Evolutionary conservation across 139 green algal species (phyloP).

Genomic region (Micractinium sp.): DNA sequence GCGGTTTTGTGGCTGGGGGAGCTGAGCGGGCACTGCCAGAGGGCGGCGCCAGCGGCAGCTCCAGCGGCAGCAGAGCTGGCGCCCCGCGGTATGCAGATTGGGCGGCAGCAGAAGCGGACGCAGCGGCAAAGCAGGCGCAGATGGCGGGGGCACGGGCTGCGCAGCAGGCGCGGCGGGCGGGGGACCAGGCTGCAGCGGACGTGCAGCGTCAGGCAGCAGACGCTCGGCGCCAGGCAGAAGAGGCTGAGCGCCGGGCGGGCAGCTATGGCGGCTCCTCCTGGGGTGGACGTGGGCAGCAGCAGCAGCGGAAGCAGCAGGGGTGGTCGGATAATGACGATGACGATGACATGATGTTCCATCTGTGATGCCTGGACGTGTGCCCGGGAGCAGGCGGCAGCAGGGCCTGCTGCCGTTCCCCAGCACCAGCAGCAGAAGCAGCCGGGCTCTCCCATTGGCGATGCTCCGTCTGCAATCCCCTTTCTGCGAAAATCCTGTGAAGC

Average conservation of each 20-base stretch:
- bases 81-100: background rate
- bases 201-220: background rate
- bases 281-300: background rate
- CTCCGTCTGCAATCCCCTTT: too few species aligned
- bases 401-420: too few species aligned
- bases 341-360: background rate
- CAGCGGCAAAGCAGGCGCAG: background rate
- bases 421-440: too few species aligned
- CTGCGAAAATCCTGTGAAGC: too few species aligned
- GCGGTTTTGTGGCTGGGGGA: background rate
- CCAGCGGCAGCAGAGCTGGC: too few species aligned
- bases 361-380: too few species aligned
- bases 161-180: background rate
- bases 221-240: background rate
- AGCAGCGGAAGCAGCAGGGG: too few species aligned
- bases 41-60: background rate
- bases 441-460: too few species aligned
- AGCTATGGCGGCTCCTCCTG: background rate
- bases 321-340: constrained; percentile 9
- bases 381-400: too few species aligned
- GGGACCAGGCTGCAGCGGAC: background rate
- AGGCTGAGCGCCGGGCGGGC: background rate
- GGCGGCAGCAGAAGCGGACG: background rate
- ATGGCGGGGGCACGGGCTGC: background rate
- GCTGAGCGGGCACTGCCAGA: background rate